Evolutionary conservation across 306 rosid species (phyloP).

Genomic region (Dryas alaskensis): DNA sequence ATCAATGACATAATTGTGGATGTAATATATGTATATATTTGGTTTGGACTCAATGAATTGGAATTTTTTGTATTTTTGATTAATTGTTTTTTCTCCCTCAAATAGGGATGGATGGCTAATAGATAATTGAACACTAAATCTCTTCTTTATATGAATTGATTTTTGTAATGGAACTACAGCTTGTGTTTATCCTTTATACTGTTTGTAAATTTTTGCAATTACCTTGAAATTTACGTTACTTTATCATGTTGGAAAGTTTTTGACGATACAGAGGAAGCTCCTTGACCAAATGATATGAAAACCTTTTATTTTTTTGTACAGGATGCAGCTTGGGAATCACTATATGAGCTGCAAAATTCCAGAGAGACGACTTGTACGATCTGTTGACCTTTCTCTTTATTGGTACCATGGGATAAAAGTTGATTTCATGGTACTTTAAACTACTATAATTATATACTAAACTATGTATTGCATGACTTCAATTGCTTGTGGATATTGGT

Average conservation of each 20-base stretch:
- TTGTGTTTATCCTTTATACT: not conserved
- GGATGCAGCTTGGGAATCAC: slow-evolving; percentile 44
- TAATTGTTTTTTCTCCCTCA: not conserved
- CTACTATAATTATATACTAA: not conserved
- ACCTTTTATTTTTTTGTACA: slow-evolving; percentile 24
- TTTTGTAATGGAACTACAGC: not conserved
- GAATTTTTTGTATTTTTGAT: not conserved
- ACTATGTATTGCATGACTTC: not conserved
- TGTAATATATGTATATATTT: not conserved
- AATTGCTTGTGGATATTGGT: not conserved
- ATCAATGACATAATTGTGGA: not conserved
- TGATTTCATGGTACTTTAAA: not conserved
- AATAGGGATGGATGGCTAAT: not conserved
- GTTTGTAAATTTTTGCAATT: not conserved
- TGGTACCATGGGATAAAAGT: not conserved
- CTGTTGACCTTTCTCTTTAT: slow-evolving; percentile 16
- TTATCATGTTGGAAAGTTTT: not conserved
- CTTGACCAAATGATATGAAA: not conserved
- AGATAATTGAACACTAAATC: not conserved
- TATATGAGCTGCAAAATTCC: slow-evolving; percentile 31
- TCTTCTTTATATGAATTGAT: not conserved
- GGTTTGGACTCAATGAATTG: not conserved
- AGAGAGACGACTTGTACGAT: slow-evolving; percentile 37
- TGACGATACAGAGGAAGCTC: not conserved
- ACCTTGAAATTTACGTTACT: not conserved